A percentile compares a stretch with the other conserved stretches of the same genome.
Conservation (phyloP, 2,329 filamentous ascomycete genomes). For the Onygena corvina region DNA sequence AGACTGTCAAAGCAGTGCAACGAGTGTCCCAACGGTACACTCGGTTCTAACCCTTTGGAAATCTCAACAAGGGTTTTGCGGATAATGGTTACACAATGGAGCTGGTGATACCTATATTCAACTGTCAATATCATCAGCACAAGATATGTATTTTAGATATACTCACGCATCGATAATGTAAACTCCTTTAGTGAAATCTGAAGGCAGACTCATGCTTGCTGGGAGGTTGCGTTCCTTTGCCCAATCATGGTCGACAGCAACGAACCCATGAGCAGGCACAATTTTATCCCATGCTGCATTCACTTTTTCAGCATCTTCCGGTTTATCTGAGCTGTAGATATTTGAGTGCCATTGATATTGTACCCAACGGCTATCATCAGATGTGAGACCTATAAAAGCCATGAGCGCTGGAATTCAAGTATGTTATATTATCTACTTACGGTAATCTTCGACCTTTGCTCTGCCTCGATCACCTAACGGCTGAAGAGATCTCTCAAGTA, state of each 20-base stretch:
- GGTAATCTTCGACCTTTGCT: too few species aligned
- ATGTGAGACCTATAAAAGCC: too few species aligned
- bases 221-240: slow-evolving; percentile 17
- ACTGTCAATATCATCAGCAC: too few species aligned
- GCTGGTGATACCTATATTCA: neutral
- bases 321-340: too few species aligned
- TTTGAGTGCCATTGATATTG: too few species aligned
- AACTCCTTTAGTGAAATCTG: slow-evolving; percentile 14
- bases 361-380: too few species aligned
- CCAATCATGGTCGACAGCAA: slow-evolving; percentile 20
- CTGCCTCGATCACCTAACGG: too few species aligned
- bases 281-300: slow-evolving; percentile 19
- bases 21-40: neutral
- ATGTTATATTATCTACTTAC: too few species aligned
- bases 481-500: too few species aligned
- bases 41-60: neutral
- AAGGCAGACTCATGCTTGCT: slow-evolving; percentile 14
- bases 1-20: slow-evolving; percentile 14
- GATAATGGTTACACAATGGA: slow-evolving; percentile 5
- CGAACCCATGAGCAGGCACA: slow-evolving; percentile 19
- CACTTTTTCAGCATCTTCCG: too few species aligned
- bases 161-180: slow-evolving; percentile 11
- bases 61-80: neutral
- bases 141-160: too few species aligned
- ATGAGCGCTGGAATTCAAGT: too few species aligned